Evolutionary conservation across 73 alveolate genomes (phyloP).

Genomic region (Blepharisma stoltei): DNA sequence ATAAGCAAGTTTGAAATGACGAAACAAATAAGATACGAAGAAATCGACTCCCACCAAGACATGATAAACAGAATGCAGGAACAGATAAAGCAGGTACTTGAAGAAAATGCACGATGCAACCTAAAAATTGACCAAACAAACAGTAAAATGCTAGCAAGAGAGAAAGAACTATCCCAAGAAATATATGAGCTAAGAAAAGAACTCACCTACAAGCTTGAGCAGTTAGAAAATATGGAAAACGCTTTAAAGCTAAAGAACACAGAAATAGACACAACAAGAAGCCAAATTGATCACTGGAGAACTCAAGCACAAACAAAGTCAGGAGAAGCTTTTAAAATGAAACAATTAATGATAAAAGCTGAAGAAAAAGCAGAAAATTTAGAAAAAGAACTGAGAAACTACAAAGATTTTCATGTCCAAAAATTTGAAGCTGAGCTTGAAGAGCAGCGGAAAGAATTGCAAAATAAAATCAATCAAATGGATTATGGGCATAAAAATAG

Average conservation of each 20-base stretch:
- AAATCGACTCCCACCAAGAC: too few relatives aligned
- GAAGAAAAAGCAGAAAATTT: constrained; percentile 10
- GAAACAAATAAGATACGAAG: too few relatives aligned
- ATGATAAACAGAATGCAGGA: too few relatives aligned
- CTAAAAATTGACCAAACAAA: too few relatives aligned
- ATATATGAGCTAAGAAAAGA: not conserved
- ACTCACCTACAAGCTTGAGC: not conserved
- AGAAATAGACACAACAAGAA: constrained; percentile 8
- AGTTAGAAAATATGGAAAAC: not conserved
- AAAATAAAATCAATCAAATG: too few relatives aligned
- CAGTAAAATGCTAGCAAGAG: not conserved
- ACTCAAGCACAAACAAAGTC: not conserved
- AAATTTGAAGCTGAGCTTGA: too few relatives aligned
- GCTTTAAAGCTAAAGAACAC: not conserved
- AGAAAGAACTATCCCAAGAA: not conserved
- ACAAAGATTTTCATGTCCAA: too few relatives aligned
- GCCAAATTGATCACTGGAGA: constrained; percentile 6
- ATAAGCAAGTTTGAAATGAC: too few relatives aligned
- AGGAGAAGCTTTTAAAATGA: not conserved
- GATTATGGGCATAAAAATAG: too few relatives aligned
- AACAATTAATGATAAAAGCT: not conserved
- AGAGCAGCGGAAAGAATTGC: too few relatives aligned
- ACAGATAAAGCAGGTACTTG: too few relatives aligned
- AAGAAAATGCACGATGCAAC: too few relatives aligned
- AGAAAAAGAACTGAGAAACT: not conserved